Evolutionary conservation across 306 rosid genomes (phyloP), one percentile per base, ranked within the genome.

Genomic region (Cicer yamashitae): DNA sequence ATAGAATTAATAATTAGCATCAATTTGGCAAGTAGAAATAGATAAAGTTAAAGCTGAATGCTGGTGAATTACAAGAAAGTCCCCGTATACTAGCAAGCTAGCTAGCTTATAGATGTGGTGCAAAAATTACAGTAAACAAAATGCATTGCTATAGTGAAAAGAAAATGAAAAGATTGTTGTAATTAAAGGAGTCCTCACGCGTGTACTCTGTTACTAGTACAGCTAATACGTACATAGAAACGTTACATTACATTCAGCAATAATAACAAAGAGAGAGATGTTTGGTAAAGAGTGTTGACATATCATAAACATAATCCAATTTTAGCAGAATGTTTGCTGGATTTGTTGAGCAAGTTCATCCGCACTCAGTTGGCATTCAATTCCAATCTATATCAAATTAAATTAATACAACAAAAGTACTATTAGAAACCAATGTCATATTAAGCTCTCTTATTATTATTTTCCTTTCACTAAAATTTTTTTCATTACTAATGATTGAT

Each of bases 281-380:
- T 72, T 72, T 44, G 74, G 39, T 73, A 20, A 40, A 64, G 70
- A 34, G 6, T 37, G 20, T 61, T 10, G 47, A 34, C 17, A 18
- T 18, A 18, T 18, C 20, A 18, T 54, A 73, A 38, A 8, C 51
- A 81, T 46, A 74, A 74, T 64, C 67, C 59, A 63, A 65, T 66
- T 53, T 75, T 72, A 71, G 91, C 88, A 77, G 93, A 94, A 94
- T 70, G 99, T 94, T 85, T 88, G 96, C 90, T 90, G 99, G 80
- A 94, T 91, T n/a, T n/a, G n/a, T n/a, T n/a, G n/a, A n/a, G n/a
- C n/a, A n/a, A n/a, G n/a, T n/a, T n/a, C n/a, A n/a, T 86, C 97
- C 0, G 96, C 99, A 85, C 97, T 94, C 3, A 94, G 97, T 84
- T 90, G 91, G 82, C 99, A 94, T 89, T 94, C 97, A 77, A 92